A percentile compares a stretch with the other conserved stretches of the same genome.
These are phyloP conservation scores for Calocera cornea DNA, from an alignment of 768 basidiomycete genomes.

Conservation along the genomic window DNA sequence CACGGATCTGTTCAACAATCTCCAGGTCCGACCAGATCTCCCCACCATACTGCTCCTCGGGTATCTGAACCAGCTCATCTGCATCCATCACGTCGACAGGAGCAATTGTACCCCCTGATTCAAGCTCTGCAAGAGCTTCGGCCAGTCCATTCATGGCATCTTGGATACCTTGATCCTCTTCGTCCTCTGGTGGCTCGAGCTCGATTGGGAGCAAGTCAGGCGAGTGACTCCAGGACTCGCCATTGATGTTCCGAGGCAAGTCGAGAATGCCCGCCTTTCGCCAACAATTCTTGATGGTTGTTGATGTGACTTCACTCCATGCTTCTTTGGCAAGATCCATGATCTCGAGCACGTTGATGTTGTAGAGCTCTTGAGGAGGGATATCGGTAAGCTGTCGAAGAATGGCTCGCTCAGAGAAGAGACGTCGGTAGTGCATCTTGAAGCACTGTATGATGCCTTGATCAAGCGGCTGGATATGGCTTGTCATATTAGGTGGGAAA, in stretches of 20 bases:
- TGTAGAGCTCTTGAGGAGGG: slow-evolving; percentile 25
- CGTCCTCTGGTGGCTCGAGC: neutral
- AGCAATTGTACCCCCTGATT: neutral
- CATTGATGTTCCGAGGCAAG: neutral
- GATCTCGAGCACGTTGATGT: slow-evolving; percentile 27
- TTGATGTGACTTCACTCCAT: slow-evolving; percentile 21
- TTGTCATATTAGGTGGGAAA: slow-evolving; percentile 28
- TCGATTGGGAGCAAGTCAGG: neutral
- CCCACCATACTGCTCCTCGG: neutral
- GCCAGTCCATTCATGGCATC: neutral
- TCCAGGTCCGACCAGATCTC: neutral
- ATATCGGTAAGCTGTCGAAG: slow-evolving; percentile 6
- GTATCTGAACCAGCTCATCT: neutral
- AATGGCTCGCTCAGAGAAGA: slow-evolving; percentile 16
- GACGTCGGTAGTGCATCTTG: slow-evolving; percentile 26
- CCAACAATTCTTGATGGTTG: slow-evolving; percentile 29
- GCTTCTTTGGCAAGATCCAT: slow-evolving; percentile 25
- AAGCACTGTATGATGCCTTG: slow-evolving; percentile 27
- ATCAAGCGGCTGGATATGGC: slow-evolving; percentile 29
- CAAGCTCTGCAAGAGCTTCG: neutral
- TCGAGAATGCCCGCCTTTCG: slow-evolving; percentile 21
- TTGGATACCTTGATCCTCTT: neutral
- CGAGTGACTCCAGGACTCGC: neutral
- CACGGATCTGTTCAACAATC: neutral
- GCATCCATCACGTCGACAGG: neutral